Conservation (phyloP, 169 alveolate species). For the Ichthyophthirius multifiliis region DNA sequence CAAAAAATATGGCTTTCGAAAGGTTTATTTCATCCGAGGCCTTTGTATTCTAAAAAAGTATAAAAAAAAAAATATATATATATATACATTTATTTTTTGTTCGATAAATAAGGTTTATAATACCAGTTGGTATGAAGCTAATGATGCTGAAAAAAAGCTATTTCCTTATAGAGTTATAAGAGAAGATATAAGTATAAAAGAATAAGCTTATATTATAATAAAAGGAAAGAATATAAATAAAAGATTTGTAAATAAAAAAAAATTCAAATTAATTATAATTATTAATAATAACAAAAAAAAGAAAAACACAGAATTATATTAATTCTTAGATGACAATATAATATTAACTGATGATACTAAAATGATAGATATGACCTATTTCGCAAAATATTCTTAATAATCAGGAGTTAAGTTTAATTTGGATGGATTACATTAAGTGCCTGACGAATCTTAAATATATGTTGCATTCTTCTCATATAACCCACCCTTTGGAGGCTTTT, state of each 20-base stretch:
- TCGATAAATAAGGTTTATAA: slow-evolving; percentile 49
- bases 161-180: slow-evolving; percentile 43
- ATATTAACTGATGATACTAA: slow-evolving; percentile 44
- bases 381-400: slow-evolving; percentile 53
- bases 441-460: slow-evolving; percentile 25
- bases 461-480: slow-evolving; percentile 22
- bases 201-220: slow-evolving; percentile 36
- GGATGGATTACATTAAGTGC: slow-evolving; percentile 71
- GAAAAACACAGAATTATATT: neutral
- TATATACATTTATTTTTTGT: neutral
- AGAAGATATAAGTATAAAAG: slow-evolving; percentile 45
- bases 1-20: slow-evolving; percentile 33
- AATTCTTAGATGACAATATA: slow-evolving; percentile 52
- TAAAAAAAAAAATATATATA: no score
- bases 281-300: neutral
- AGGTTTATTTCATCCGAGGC: slow-evolving; percentile 58
- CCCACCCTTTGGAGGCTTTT: slow-evolving; percentile 21
- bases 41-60: slow-evolving; percentile 44
- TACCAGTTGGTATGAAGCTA: slow-evolving; percentile 36
- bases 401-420: slow-evolving; percentile 65
- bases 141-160: slow-evolving; percentile 49
- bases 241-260: neutral
- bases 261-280: neutral
- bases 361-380: slow-evolving; percentile 63
- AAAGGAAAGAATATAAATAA: slow-evolving; percentile 7